phyloP scores from a whole-genome alignment of 2,329 filamentous ascomycete genomes.

The Stachybotrys echinatus region DNA sequence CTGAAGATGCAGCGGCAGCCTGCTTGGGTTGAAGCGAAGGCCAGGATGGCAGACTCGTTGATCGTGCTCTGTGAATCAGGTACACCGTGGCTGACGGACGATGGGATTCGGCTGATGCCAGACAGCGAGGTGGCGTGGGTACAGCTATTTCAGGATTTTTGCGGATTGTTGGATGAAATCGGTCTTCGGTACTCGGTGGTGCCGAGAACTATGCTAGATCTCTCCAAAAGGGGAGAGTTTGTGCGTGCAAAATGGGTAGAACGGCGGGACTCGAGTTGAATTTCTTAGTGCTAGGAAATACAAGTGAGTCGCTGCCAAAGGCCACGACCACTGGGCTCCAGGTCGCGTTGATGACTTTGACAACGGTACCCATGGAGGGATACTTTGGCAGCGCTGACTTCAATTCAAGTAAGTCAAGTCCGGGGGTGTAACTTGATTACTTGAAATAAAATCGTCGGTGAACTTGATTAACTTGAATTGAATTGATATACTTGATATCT shows the following conservation, averaged over 20 bases:
- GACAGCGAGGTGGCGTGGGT: slow-evolving; percentile 4
- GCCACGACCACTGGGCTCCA: no score
- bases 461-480: slow-evolving; percentile 1
- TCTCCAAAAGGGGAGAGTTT: slow-evolving; percentile 4
- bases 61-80: slow-evolving; percentile 31
- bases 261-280: not conserved
- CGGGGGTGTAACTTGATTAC: slow-evolving; percentile 1
- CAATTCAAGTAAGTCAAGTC: slow-evolving; percentile 2
- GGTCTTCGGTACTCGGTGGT: slow-evolving; percentile 7
- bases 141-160: slow-evolving; percentile 7
- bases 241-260: slow-evolving; percentile 3
- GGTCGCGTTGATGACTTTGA: no score
- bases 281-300: no score
- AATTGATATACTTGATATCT: slow-evolving; percentile 2
- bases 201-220: slow-evolving; percentile 2
- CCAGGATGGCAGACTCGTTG: slow-evolving; percentile 24
- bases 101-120: slow-evolving; percentile 13
- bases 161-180: slow-evolving; percentile 1
- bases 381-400: slow-evolving; percentile 2
- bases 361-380: no score
- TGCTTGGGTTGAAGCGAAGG: slow-evolving; percentile 22
- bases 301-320: no score
- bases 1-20: slow-evolving; percentile 8
- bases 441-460: slow-evolving; percentile 1
- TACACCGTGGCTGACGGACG: slow-evolving; percentile 7